phyloP scores from a whole-genome alignment of 129 eudicot species.

The Calendula officinalis region DNA sequence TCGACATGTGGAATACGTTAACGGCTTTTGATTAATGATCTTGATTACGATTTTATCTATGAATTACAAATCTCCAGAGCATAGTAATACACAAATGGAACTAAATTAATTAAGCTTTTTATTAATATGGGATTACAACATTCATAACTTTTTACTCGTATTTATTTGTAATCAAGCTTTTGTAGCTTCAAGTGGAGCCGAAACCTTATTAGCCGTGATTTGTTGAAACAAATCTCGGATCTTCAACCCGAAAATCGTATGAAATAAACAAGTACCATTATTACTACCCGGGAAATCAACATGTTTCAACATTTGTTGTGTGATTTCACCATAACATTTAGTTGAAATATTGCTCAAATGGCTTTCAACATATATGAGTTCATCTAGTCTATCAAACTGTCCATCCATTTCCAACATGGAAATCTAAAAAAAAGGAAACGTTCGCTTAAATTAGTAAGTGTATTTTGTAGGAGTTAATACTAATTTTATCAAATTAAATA shows the following conservation, averaged over 20 bases:
- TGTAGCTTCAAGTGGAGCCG: slow-evolving; percentile 52
- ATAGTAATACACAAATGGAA: slow-evolving; percentile 28
- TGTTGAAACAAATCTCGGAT: too few species aligned
- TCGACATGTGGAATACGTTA: slow-evolving; percentile 3
- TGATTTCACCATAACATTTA: neutral
- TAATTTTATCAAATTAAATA: too few species aligned
- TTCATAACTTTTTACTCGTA: slow-evolving; percentile 12
- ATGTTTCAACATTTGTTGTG: neutral
- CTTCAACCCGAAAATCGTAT: too few species aligned
- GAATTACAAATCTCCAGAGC: slow-evolving; percentile 41
- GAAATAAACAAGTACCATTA: too few species aligned
- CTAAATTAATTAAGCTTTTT: too few species aligned
- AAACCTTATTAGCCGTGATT: too few species aligned
- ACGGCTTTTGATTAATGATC: neutral
- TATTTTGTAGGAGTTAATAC: too few species aligned
- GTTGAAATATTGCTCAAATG: neutral
- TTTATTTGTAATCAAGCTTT: slow-evolving; percentile 46
- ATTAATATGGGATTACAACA: slow-evolving; percentile 39
- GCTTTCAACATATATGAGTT: neutral
- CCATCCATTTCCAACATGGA: neutral
- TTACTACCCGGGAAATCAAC: neutral
- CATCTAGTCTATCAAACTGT: neutral
- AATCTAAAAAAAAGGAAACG: too few species aligned
- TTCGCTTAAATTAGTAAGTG: too few species aligned
- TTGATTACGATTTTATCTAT: slow-evolving; percentile 22